Evolutionary conservation across 305 asterid genomes (phyloP).

Genomic region (Rubia peregrina): DNA sequence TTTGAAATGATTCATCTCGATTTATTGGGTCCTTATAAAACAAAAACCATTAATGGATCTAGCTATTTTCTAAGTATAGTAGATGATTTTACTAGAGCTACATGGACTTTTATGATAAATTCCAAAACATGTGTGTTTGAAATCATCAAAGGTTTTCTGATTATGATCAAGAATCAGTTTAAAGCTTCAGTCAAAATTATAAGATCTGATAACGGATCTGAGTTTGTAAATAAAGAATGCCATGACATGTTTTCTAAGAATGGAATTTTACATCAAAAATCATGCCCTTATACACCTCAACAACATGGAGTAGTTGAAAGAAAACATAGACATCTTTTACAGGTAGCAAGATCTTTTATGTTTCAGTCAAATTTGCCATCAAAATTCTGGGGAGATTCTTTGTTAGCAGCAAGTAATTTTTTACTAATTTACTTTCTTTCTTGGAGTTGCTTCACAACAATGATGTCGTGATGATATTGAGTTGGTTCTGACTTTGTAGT

Average conservation of each 20-base stretch:
- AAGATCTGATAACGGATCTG: not conserved
- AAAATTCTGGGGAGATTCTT: not conserved
- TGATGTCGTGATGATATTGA: too few species aligned
- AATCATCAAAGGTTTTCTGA: too few species aligned
- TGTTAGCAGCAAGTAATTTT: too few species aligned
- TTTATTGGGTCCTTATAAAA: too few species aligned
- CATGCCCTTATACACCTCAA: not conserved
- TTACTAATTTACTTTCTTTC: too few species aligned
- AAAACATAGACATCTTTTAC: not conserved
- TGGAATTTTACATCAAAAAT: not conserved
- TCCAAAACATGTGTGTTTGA: not conserved
- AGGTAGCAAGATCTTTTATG: not conserved
- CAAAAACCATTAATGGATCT: too few species aligned
- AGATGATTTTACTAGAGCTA: constrained; percentile 1
- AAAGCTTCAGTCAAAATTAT: not conserved
- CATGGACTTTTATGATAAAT: not conserved
- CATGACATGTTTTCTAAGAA: not conserved
- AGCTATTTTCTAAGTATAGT: not conserved
- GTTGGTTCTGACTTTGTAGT: too few species aligned
- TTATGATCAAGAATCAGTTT: too few species aligned
- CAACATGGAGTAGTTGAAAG: not conserved
- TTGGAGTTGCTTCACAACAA: too few species aligned
- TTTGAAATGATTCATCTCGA: too few species aligned
- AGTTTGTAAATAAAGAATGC: not conserved
- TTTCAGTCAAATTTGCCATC: not conserved